Conservation (phyloP, 495 filamentous ascomycete species). For the Penicillium pancosmium region DNA sequence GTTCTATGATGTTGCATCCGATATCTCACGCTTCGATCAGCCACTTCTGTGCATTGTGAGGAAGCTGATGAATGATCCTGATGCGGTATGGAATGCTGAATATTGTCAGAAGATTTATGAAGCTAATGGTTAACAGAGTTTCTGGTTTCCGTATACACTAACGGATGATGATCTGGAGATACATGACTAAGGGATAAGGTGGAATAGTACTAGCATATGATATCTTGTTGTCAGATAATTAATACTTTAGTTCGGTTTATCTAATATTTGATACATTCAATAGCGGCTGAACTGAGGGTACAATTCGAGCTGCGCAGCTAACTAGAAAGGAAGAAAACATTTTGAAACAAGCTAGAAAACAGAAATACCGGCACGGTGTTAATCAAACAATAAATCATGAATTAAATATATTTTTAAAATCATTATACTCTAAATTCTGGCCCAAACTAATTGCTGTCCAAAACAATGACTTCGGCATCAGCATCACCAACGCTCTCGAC, state of each 20-base stretch:
- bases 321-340: too few relatives aligned
- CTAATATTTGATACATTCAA: too few relatives aligned
- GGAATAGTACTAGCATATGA: too few relatives aligned
- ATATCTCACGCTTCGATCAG: slow-evolving; percentile 4
- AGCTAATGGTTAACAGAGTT: not conserved
- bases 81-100: not conserved
- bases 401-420: not conserved
- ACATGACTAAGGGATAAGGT: not conserved
- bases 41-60: not conserved
- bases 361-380: too few relatives aligned
- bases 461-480: slow-evolving; percentile 67
- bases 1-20: not conserved
- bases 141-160: not conserved
- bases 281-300: too few relatives aligned
- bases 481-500: slow-evolving; percentile 67
- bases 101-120: not conserved
- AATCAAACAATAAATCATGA: not conserved
- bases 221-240: too few relatives aligned
- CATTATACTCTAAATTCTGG: not conserved
- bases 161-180: not conserved
- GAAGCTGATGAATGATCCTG: not conserved
- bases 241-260: too few relatives aligned
- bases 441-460: slow-evolving; percentile 51
- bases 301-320: too few relatives aligned
- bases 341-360: too few relatives aligned